Evolutionary conservation across 2,329 filamentous ascomycete species (phyloP).

Genomic region (Colletotrichum melonis): DNA sequence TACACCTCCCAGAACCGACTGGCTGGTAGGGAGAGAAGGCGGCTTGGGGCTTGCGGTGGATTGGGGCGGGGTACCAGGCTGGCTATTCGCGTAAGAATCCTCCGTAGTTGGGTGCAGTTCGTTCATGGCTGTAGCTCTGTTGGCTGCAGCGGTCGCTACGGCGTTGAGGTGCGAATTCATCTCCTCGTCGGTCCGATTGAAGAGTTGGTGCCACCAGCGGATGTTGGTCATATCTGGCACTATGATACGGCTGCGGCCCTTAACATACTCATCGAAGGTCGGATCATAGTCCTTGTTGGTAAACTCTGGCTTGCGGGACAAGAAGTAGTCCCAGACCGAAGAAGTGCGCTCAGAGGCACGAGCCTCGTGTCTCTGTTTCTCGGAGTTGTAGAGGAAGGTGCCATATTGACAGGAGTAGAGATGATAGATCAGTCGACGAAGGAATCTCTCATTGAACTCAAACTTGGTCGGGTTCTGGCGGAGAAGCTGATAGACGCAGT

Average conservation of each 20-base stretch:
- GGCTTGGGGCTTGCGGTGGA: slow-evolving; percentile 49
- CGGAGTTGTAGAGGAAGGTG: slow-evolving; percentile 94
- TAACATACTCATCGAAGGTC: slow-evolving; percentile 80
- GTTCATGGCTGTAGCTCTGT: slow-evolving; percentile 44
- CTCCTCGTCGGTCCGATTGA: slow-evolving; percentile 87
- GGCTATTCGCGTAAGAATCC: slow-evolving; percentile 39
- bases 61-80: slow-evolving; percentile 39
- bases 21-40: slow-evolving; percentile 51
- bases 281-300: slow-evolving; percentile 82
- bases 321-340: slow-evolving; percentile 96
- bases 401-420: slow-evolving; percentile 97
- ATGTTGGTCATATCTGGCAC: slow-evolving; percentile 82
- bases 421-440: slow-evolving; percentile 90
- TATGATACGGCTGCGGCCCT: slow-evolving; percentile 84
- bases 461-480: slow-evolving; percentile 89
- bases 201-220: slow-evolving; percentile 94
- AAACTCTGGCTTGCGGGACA: slow-evolving; percentile 84
- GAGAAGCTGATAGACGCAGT: slow-evolving; percentile 91
- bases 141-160: slow-evolving; percentile 61
- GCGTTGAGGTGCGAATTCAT: slow-evolving; percentile 82
- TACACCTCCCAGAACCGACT: slow-evolving; percentile 68
- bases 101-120: slow-evolving; percentile 36
- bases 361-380: slow-evolving; percentile 84
- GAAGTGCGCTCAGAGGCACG: slow-evolving; percentile 77
- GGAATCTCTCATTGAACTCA: slow-evolving; percentile 95